Evolutionary conservation across 148 eudicot species (phyloP).

Genomic region (Vaccinium darrowii): DNA sequence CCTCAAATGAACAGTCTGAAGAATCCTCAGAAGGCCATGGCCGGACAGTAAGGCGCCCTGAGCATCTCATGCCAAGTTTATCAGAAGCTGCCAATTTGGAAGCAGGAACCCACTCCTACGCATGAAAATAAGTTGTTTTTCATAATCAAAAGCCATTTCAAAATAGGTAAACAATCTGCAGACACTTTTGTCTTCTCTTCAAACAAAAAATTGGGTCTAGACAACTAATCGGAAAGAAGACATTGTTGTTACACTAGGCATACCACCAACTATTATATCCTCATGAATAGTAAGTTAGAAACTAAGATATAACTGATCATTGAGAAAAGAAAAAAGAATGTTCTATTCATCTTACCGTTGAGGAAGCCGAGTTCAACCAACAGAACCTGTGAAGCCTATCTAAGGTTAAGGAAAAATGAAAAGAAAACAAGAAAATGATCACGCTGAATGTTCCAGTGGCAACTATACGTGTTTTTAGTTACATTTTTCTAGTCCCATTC

Average conservation of each 20-base stretch:
- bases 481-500: background rate
- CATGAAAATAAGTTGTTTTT: background rate
- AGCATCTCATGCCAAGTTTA: constrained; percentile 34
- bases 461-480: background rate
- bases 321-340: background rate
- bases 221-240: background rate
- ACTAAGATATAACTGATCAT: background rate
- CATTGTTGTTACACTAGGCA: background rate
- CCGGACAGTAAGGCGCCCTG: constrained; percentile 36
- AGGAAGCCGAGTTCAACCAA: background rate
- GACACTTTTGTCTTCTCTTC: background rate
- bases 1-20: constrained; percentile 17
- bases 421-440: background rate
- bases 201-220: background rate
- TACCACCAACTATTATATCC: background rate
- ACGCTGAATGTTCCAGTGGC: background rate
- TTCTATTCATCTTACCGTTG: background rate
- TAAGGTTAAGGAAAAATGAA: background rate
- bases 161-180: background rate
- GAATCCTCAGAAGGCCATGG: constrained; percentile 35
- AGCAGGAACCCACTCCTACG: constrained; percentile 43
- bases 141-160: background rate
- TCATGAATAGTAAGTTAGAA: background rate
- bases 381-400: background rate
- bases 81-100: constrained; percentile 37